Conservation (phyloP, 805 yeast species). For the Komagataella mondaviorum region DNA sequence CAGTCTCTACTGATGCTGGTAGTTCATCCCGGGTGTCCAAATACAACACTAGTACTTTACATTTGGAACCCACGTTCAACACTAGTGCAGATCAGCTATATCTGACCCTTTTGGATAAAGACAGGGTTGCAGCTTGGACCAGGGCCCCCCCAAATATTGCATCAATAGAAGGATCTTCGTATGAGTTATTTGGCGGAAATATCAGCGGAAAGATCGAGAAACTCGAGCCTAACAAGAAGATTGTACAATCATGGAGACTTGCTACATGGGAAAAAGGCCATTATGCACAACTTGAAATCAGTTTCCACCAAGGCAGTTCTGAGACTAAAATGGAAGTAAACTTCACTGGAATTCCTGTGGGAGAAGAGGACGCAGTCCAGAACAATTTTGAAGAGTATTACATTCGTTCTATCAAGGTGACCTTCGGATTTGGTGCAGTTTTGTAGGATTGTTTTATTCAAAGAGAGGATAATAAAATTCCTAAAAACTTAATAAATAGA, state of each 20-base stretch:
- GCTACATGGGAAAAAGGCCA: constrained; percentile 83
- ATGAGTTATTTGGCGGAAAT: constrained; percentile 77
- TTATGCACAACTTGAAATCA: constrained; percentile 53
- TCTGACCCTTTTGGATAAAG: constrained; percentile 61
- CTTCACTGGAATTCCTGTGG: constrained; percentile 87
- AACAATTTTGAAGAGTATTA: constrained; percentile 83
- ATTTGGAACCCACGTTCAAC: constrained; percentile 68
- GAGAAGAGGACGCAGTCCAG: constrained; percentile 83
- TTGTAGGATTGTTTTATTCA: constrained; percentile 21
- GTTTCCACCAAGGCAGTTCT: constrained; percentile 62
- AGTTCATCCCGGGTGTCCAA: constrained; percentile 28
- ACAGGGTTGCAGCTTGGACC: constrained; percentile 83
- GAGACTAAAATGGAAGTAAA: constrained; percentile 72
- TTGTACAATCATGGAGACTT: constrained; percentile 78
- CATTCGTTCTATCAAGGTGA: constrained; percentile 74
- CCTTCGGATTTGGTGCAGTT: constrained; percentile 95
- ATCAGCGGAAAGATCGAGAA: constrained; percentile 57
- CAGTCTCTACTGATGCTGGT: constrained; percentile 6
- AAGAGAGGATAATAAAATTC: not conserved
- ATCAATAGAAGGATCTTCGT: constrained; percentile 47
- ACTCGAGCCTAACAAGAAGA: constrained; percentile 41
- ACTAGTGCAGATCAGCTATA: constrained; percentile 82
- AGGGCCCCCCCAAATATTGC: constrained; percentile 54
- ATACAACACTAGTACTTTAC: constrained; percentile 71
- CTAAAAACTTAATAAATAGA: not conserved